Conservation (phyloP, 495 filamentous ascomycete species). For the Barbatosphaeria neglecta region DNA sequence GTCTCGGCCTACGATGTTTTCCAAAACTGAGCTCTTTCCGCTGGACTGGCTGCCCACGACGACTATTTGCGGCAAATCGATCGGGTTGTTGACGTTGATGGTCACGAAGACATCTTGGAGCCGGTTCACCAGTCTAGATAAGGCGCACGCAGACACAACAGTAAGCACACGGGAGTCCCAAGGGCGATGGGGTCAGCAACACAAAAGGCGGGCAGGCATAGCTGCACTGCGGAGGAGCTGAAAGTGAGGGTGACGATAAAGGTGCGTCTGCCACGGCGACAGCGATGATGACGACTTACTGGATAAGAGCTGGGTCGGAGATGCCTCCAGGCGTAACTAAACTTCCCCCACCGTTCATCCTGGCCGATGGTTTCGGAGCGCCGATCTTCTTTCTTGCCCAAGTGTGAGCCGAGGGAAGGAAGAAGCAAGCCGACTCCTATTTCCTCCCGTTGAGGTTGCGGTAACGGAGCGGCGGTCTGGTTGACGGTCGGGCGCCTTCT, state of each 20-base stretch:
- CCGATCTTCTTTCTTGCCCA: not conserved
- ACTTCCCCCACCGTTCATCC: not conserved
- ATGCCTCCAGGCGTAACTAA: slow-evolving; percentile 38
- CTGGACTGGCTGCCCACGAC: slow-evolving; percentile 98
- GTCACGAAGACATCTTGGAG: slow-evolving; percentile 99
- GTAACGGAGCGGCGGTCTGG: not conserved
- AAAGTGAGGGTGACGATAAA: no score
- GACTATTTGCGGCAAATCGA: slow-evolving; percentile 97
- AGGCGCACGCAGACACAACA: slow-evolving; percentile 2
- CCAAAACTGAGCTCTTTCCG: slow-evolving; percentile 98
- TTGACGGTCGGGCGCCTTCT: no score
- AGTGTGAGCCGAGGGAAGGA: not conserved
- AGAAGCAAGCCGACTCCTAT: not conserved
- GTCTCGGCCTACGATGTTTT: slow-evolving; percentile 98
- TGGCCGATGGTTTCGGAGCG: not conserved
- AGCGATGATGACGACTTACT: no score
- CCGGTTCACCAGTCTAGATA: slow-evolving; percentile 85
- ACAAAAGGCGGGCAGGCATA: slow-evolving; percentile 5
- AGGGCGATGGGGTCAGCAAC: slow-evolving; percentile 18
- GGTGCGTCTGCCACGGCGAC: no score
- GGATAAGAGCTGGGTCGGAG: slow-evolving; percentile 49
- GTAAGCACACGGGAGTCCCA: slow-evolving; percentile 4
- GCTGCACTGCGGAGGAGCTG: no score
- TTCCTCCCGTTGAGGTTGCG: not conserved
- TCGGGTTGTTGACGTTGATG: slow-evolving; percentile 97